phyloP scores from a whole-genome alignment of 2,329 filamentous ascomycete genomes.

The Colletotrichum coccodes region DNA sequence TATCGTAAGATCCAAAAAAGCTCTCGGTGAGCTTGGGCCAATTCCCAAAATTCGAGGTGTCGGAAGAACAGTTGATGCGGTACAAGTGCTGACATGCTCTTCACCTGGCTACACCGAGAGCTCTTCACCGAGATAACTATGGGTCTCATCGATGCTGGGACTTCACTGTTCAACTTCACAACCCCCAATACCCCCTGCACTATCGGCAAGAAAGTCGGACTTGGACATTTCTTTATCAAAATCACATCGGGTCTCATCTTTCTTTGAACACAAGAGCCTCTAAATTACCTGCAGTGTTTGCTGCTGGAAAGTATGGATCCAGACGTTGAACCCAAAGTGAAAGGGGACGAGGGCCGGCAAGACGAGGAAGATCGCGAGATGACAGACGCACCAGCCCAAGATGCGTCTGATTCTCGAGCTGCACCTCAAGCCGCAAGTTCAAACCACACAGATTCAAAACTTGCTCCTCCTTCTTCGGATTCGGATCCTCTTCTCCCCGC shows the following conservation, averaged over 20 bases:
- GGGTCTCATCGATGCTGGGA: conserved; percentile 7
- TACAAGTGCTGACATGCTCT: too few relatives aligned
- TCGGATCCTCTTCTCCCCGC: conserved; percentile 35
- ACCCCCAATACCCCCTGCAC: not conserved
- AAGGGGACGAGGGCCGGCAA: conserved; percentile 3
- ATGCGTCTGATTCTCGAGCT: not conserved
- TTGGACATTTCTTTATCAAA: not conserved
- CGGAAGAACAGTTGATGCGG: conserved; percentile 30
- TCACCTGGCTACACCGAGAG: conserved; percentile 10
- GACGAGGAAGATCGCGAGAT: conserved; percentile 28
- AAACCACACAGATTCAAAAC: not conserved
- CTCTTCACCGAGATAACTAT: conserved; percentile 12
- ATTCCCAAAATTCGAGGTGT: not conserved
- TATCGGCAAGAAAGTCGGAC: not conserved
- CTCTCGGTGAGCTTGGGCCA: conserved; percentile 27
- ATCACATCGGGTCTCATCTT: not conserved
- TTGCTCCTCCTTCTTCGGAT: not conserved
- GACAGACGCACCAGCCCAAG: conserved; percentile 20
- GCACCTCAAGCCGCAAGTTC: not conserved
- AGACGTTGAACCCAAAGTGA: conserved; percentile 17
- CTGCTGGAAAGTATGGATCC: conserved; percentile 11
- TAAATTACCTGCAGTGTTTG: not conserved
- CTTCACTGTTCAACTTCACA: conserved; percentile 4
- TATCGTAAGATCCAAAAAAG: conserved; percentile 25
- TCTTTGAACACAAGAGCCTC: not conserved